These are phyloP conservation scores for Sugiyamaella floridensis DNA, from an alignment of 805 yeast genomes.

Conservation along the genomic window DNA sequence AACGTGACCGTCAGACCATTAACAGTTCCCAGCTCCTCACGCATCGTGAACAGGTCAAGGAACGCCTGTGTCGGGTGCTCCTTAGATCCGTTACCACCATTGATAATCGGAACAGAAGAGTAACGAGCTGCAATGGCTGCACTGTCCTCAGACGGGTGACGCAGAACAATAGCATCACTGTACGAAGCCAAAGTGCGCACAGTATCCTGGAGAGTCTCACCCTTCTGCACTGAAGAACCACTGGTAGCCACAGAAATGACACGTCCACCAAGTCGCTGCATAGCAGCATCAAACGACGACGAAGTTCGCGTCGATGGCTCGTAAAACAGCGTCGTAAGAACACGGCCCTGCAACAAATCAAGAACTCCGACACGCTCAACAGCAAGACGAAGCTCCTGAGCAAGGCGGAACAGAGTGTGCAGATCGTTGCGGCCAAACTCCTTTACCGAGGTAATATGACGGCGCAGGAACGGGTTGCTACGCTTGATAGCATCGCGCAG, in stretches of 20 bases:
- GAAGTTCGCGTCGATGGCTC: constrained; percentile 98
- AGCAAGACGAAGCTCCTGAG: constrained; percentile 94
- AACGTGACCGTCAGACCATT: constrained; percentile 96
- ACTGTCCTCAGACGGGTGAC: constrained; percentile 91
- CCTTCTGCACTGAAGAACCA: constrained; percentile 93
- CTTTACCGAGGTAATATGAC: constrained; percentile 79
- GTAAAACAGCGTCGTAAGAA: constrained; percentile 90
- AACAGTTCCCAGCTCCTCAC: constrained; percentile 98
- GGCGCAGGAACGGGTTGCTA: constrained; percentile 85
- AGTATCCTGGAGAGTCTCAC: constrained; percentile 96
- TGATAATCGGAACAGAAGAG: constrained; percentile 94
- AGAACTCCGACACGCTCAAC: constrained; percentile 95
- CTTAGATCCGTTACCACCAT: constrained; percentile 96
- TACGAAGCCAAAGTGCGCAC: constrained; percentile 91
- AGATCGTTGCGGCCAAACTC: constrained; percentile 82
- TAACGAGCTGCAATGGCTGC: constrained; percentile 93
- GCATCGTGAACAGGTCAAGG: constrained; percentile 92
- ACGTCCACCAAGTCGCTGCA: constrained; percentile 99
- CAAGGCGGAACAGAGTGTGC: constrained; percentile 90
- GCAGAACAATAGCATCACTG: constrained; percentile 92
- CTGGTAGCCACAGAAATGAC: constrained; percentile 80
- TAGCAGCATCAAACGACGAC: constrained; percentile 96
- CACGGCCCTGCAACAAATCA: constrained; percentile 83
- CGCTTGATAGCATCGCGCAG: constrained; percentile 64
- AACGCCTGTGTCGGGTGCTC: constrained; percentile 99